These are phyloP conservation scores for Lipomyces sp. DNA, from an alignment of 805 yeast genomes.

Conservation along the genomic window DNA sequence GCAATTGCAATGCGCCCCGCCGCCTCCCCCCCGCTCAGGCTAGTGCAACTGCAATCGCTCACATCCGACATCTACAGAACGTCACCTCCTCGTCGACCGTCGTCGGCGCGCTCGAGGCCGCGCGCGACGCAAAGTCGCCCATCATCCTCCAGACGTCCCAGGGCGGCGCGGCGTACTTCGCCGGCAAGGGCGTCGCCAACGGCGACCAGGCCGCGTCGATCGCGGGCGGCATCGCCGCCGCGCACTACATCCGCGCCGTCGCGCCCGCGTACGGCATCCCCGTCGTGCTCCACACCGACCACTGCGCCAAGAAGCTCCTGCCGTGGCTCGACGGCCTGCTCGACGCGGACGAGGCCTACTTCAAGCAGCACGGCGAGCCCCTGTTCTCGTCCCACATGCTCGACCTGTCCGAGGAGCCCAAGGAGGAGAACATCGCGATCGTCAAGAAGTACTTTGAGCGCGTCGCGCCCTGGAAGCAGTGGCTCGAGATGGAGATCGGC, in stretches of 20 bases:
- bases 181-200: conserved; percentile 98
- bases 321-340: conserved; percentile 99
- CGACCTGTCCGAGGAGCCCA: conserved; percentile 94
- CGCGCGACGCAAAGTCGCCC: conserved; percentile 91
- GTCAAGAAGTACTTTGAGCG: conserved; percentile 94
- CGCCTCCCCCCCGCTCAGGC: not conserved
- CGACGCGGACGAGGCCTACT: conserved; percentile 93
- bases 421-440: conserved; percentile 90
- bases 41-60: not conserved
- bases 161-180: conserved; percentile 99
- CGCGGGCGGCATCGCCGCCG: conserved; percentile 95
- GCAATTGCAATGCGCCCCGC: not conserved
- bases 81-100: conserved; percentile 97
- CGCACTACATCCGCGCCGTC: conserved; percentile 92
- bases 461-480: conserved; percentile 91
- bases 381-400: conserved; percentile 98
- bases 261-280: conserved; percentile 97
- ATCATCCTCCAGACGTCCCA: conserved; percentile 94
- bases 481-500: conserved; percentile 99
- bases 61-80: conserved; percentile 42
- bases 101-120: conserved; percentile 95
- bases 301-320: conserved; percentile 95
- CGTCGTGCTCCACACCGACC: conserved; percentile 91
- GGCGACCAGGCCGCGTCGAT: conserved; percentile 90
- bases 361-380: conserved; percentile 82